A percentile compares a stretch with the other conserved stretches of the same genome.
Conservation (phyloP, 2,329 filamentous ascomycete genomes). For the Cladobotryum mycophilum region DNA sequence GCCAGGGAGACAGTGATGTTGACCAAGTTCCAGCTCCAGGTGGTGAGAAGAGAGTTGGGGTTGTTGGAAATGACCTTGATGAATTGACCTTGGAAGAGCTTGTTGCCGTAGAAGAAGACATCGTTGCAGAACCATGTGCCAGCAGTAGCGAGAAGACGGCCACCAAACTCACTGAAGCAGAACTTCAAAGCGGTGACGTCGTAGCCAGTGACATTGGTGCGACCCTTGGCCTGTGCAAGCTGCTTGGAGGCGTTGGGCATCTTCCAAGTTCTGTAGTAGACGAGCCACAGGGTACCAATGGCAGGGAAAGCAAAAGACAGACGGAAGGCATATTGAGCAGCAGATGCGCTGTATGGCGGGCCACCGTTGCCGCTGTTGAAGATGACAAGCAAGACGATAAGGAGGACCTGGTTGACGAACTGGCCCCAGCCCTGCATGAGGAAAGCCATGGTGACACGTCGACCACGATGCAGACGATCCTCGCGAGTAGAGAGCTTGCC, state of each 20-base stretch:
- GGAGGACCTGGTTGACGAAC: conserved; percentile 83
- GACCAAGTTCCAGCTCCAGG: conserved; percentile 88
- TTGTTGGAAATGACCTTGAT: conserved; percentile 71
- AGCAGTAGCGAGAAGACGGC: conserved; percentile 78
- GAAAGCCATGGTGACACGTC: conserved; percentile 93
- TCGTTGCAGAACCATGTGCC: conserved; percentile 94
- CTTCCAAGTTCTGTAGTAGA: conserved; percentile 93
- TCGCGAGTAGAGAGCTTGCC: conserved; percentile 86
- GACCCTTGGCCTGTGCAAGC: conserved; percentile 76
- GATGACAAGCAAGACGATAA: conserved; percentile 80
- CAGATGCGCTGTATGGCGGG: conserved; percentile 69
- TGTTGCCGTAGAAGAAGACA: conserved; percentile 99
- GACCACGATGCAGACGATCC: conserved; percentile 89
- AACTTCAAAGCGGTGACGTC: conserved; percentile 75
- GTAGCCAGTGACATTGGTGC: conserved; percentile 83
- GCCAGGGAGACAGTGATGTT: conserved; percentile 81
- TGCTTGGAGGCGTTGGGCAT: conserved; percentile 86
- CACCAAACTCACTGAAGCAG: conserved; percentile 77
- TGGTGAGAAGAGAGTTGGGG: conserved; percentile 69
- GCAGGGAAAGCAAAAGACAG: conserved; percentile 89
- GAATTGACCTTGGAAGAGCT: conserved; percentile 90
- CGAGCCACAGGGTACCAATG: conserved; percentile 84
- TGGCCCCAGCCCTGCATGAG: conserved; percentile 99
- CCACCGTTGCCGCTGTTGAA: conserved; percentile 73
- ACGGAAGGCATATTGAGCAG: conserved; percentile 86